Evolutionary conservation across 2,329 filamentous ascomycete genomes (phyloP).

Genomic region (Aspergillus luchuensis): DNA sequence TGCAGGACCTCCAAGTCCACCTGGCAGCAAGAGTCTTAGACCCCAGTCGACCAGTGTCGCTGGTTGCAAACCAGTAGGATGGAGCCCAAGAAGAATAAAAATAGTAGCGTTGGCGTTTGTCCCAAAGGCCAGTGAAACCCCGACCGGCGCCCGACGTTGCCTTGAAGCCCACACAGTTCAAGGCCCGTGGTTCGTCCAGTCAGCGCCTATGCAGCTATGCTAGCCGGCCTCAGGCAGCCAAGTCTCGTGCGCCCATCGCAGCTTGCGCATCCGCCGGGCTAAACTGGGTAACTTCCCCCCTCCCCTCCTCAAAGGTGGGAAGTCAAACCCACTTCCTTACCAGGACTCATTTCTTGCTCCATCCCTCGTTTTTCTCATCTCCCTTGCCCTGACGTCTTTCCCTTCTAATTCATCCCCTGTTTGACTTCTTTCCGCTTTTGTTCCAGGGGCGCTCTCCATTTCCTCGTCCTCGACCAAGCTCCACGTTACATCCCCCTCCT

Average conservation of each 20-base stretch:
- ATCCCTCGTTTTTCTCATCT: constrained; percentile 3
- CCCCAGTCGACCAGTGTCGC: neutral
- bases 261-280: constrained; percentile 6
- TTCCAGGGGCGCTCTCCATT: neutral
- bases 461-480: neutral
- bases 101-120: neutral
- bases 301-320: neutral
- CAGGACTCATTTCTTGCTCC: neutral
- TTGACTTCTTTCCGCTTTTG: neutral
- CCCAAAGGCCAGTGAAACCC: neutral
- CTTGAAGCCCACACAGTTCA: neutral
- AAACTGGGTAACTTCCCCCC: constrained; percentile 2
- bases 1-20: neutral
- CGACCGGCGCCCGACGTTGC: neutral
- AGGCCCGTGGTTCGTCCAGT: neutral
- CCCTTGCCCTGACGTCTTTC: neutral
- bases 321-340: constrained; percentile 3
- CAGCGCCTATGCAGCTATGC: neutral
- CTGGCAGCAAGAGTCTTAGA: neutral
- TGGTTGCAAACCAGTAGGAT: neutral
- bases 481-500: constrained; percentile 2
- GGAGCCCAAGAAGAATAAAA: neutral
- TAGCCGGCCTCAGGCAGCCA: neutral
- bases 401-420: neutral
- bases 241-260: neutral